Base-by-base conservation (phyloP, 169 alveolate genomes). In the Plasmodium fragile region DNA sequence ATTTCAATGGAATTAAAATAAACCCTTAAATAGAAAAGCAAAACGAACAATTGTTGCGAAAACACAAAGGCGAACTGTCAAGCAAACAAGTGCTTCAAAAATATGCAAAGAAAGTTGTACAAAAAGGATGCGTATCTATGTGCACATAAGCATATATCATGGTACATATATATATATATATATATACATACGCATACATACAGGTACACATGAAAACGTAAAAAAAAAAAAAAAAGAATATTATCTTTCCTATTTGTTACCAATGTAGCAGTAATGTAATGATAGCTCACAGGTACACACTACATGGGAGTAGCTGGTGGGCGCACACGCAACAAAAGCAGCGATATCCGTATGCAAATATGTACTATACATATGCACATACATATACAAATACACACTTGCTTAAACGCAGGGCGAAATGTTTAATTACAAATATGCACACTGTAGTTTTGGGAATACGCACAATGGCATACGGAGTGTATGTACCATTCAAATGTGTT, bases 301-400 rank as follows among this genome's bases (percentile, higher is more conserved):
- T 49, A 49, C 0, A 13, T 4, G 18, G 22, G 59, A 16, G 59
- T 49, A 49, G 59, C 25, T 49, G 59, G 7, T 13, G 59, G 59
- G 16, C 59, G 59, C 59, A 49, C 22, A 49, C 25, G 59, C 59
- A 49, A 49, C 11, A 49, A 49, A 49, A 13, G 22, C 22, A 30
- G 25, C 8, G 49, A 75, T 6, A 75, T 11, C 28, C 13, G 22
- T 75, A 32, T 43, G 69, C 53, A 77, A 25, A 77, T n/a, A n/a
- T 77, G 22, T n/a, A 77, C 53, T 77, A 78, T 41, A 75, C 45
- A 75, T 32, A 75, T 25, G 28, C 45, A 75, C 39, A 55, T 75
- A 75, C 43, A 73, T 30, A 41, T 16, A 22, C 41, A 73, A n/a
- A n/a, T 28, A 65, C 36, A 10, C 36, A n/a, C 75, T 65, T 65